phyloP scores from a whole-genome alignment of 192 early-diverging fungal species.

The Coemansia sp. region DNA sequence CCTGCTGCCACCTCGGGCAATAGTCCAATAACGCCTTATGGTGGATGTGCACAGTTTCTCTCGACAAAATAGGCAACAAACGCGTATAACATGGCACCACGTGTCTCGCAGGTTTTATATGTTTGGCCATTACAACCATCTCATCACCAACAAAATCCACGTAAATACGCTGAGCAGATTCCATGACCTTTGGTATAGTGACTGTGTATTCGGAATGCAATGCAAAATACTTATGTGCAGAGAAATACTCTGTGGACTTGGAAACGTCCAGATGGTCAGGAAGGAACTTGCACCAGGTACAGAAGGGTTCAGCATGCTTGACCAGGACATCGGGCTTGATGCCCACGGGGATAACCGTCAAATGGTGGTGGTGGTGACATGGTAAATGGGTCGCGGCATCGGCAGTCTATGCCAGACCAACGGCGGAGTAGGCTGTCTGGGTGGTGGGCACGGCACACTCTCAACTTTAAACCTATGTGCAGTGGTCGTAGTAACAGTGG shows the following conservation, averaged over 20 bases:
- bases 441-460: constrained; percentile 5
- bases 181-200: constrained; percentile 28
- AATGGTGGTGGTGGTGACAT: constrained; percentile 12
- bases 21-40: background rate
- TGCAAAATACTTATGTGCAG: constrained; percentile 38
- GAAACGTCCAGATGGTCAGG: constrained; percentile 31
- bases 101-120: constrained; percentile 15
- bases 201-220: constrained; percentile 32
- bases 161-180: constrained; percentile 42
- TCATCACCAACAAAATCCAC: constrained; percentile 53
- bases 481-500: constrained; percentile 37
- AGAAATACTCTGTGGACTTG: constrained; percentile 44
- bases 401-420: too few relatives aligned
- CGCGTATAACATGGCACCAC: background rate
- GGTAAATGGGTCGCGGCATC: constrained; percentile 6
- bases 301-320: constrained; percentile 38
- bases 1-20: background rate
- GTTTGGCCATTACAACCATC: constrained; percentile 46
- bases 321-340: constrained; percentile 21
- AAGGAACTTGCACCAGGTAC: constrained; percentile 53
- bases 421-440: constrained; percentile 16
- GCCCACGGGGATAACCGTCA: constrained; percentile 35
- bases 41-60: constrained; percentile 10
- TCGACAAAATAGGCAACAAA: constrained; percentile 9
- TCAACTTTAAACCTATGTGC: constrained; percentile 15